These are phyloP conservation scores for Gryganskiella cystojenkinii DNA, from an alignment of 192 early-diverging fungal genomes.

Conservation along the genomic window DNA sequence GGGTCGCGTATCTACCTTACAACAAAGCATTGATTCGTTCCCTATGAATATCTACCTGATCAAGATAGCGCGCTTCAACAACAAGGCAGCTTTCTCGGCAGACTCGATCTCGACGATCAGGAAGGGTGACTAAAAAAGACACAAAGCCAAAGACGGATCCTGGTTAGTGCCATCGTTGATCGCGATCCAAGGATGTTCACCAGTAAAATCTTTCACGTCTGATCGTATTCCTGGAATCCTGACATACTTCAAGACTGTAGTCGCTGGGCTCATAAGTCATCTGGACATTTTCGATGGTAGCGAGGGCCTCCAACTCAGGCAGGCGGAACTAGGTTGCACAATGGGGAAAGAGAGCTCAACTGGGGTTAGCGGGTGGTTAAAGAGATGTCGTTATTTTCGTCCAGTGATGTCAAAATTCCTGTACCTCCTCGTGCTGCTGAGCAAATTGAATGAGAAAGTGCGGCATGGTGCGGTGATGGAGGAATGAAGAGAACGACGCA, in stretches of 20 bases:
- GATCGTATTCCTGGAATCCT: neutral
- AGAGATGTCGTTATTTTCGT: slow-evolving; percentile 1
- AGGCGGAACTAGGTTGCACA: slow-evolving; percentile 77
- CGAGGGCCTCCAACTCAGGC: slow-evolving; percentile 88
- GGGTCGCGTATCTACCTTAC: too few species aligned
- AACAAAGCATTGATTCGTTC: too few species aligned
- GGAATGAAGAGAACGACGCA: neutral
- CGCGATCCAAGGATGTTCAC: neutral
- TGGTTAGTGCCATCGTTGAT: neutral
- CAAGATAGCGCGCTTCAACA: slow-evolving; percentile 87
- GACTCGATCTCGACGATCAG: slow-evolving; percentile 78
- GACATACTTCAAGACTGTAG: slow-evolving; percentile 69
- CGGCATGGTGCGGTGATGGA: slow-evolving; percentile 45
- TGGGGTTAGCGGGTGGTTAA: neutral
- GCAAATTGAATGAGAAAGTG: slow-evolving; percentile 80
- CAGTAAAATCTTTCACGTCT: neutral
- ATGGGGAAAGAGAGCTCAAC: slow-evolving; percentile 2
- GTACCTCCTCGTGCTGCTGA: slow-evolving; percentile 62
- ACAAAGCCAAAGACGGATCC: neutral
- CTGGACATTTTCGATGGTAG: slow-evolving; percentile 76
- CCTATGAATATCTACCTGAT: slow-evolving; percentile 71
- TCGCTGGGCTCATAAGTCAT: slow-evolving; percentile 68
- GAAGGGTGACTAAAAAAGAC: slow-evolving; percentile 74
- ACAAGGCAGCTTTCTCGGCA: slow-evolving; percentile 73
- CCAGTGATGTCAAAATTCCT: too few species aligned